Evolutionary conservation across 1,284 basidiomycete genomes (phyloP).

Genomic region (Sporisorium exsertum): DNA sequence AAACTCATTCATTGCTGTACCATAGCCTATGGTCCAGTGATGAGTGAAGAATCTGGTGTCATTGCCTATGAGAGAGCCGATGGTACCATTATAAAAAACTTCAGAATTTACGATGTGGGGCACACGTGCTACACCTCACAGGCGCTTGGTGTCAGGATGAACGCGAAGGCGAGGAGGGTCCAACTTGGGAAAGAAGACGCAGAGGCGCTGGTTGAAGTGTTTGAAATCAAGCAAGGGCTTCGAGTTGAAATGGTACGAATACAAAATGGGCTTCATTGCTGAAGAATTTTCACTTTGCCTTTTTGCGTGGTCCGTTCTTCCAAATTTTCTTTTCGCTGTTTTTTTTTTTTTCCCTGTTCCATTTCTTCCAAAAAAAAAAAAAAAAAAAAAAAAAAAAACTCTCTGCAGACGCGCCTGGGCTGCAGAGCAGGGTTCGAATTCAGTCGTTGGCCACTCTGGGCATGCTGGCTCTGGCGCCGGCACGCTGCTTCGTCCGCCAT

Average conservation of each 20-base stretch:
- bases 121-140: conserved; percentile 29
- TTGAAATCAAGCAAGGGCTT: neutral
- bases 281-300: neutral
- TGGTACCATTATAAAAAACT: no score
- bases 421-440: conserved; percentile 1
- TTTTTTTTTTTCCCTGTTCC: conserved; percentile 7
- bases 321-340: conserved; percentile 22
- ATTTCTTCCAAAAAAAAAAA: conserved; percentile 1
- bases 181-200: neutral
- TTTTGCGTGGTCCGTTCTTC: conserved; percentile 23
- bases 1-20: no score
- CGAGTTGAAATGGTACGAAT: neutral
- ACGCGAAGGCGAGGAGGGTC: neutral
- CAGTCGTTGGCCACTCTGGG: neutral
- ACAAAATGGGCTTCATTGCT: neutral
- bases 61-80: no score
- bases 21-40: no score
- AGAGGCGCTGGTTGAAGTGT: neutral
- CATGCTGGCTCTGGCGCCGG: conserved; percentile 1
- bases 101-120: no score
- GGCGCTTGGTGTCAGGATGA: neutral
- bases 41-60: no score
- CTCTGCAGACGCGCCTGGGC: conserved; percentile 7
- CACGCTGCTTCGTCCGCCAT: conserved; percentile 1
- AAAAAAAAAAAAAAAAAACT: neutral